These are phyloP conservation scores for Neoascochyta sp. DNA, from an alignment of 2,329 filamentous ascomycete species.

Conservation along the genomic window DNA sequence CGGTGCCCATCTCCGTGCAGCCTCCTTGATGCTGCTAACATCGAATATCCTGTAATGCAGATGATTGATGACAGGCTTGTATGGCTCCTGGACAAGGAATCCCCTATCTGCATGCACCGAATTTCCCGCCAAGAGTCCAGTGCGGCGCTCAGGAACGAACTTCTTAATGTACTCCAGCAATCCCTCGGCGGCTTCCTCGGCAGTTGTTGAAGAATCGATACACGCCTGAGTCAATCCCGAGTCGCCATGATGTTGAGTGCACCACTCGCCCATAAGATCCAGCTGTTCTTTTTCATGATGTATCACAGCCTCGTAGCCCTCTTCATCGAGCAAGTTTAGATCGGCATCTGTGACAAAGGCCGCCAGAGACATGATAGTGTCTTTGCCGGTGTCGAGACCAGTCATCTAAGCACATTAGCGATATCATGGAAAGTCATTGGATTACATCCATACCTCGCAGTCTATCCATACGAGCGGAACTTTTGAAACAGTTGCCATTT, in stretches of 20 bases:
- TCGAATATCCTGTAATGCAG: slow-evolving; percentile 90
- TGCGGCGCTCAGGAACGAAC: slow-evolving; percentile 63
- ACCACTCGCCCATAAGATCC: slow-evolving; percentile 85
- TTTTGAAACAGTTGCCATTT: slow-evolving; percentile 52
- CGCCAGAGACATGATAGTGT: slow-evolving; percentile 86
- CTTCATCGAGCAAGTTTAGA: slow-evolving; percentile 69
- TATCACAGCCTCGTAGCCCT: slow-evolving; percentile 76
- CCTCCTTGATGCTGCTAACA: slow-evolving; percentile 90
- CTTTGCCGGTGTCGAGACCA: slow-evolving; percentile 70
- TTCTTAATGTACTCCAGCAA: slow-evolving; percentile 75
- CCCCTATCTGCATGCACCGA: slow-evolving; percentile 85
- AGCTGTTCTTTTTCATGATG: slow-evolving; percentile 69
- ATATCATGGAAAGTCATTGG: not conserved
- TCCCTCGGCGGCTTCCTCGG: slow-evolving; percentile 66
- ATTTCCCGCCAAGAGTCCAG: slow-evolving; percentile 81
- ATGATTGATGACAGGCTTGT: slow-evolving; percentile 67
- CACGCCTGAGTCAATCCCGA: slow-evolving; percentile 80
- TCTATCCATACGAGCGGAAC: slow-evolving; percentile 85
- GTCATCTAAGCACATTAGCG: slow-evolving; percentile 69
- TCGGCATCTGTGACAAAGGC: slow-evolving; percentile 84
- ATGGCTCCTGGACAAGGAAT: slow-evolving; percentile 74
- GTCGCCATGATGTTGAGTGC: slow-evolving; percentile 69
- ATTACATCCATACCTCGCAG: slow-evolving; percentile 53
- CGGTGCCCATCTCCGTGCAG: slow-evolving; percentile 73
- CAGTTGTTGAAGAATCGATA: slow-evolving; percentile 66